Evolutionary conservation across 164 flowering plant species (phyloP).

Genomic region (Dillenia turbinata): DNA sequence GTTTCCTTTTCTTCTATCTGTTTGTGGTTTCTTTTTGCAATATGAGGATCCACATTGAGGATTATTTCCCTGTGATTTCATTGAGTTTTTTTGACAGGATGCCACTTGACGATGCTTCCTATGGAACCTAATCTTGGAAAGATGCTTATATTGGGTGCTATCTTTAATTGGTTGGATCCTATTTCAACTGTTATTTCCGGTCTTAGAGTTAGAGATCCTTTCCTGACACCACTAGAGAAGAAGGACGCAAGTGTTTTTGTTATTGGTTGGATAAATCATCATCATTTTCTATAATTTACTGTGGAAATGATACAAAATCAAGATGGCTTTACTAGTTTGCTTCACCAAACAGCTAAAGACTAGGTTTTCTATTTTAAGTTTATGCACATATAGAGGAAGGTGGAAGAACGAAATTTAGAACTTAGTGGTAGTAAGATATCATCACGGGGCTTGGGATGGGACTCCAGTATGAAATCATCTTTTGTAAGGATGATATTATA

Average conservation of each 20-base stretch:
- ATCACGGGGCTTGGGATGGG: no score
- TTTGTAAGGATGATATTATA: no score
- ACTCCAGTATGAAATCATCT: no score
- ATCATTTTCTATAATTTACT: no score
- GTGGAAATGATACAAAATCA: no score
- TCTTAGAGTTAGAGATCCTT: constrained; percentile 91
- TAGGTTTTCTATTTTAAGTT: no score
- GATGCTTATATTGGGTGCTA: constrained; percentile 88
- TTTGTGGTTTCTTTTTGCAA: neutral
- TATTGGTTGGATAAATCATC: no score
- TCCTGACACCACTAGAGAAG: constrained; percentile 79
- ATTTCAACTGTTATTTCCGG: constrained; percentile 87
- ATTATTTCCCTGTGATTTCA: constrained; percentile 2
- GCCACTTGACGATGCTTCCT: constrained; percentile 79
- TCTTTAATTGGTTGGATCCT: constrained; percentile 87
- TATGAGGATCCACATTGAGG: neutral
- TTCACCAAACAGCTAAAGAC: no score
- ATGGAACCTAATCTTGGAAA: constrained; percentile 98
- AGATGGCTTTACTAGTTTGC: no score
- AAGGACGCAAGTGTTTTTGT: constrained; percentile 73
- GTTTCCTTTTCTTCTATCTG: neutral
- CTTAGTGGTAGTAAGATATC: no score
- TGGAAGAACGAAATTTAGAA: no score
- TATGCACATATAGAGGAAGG: no score
- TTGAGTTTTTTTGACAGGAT: constrained; percentile 50